Base-by-base conservation (phyloP, 371 early-diverging fungal genomes). In the Mucor racemosus region DNA sequence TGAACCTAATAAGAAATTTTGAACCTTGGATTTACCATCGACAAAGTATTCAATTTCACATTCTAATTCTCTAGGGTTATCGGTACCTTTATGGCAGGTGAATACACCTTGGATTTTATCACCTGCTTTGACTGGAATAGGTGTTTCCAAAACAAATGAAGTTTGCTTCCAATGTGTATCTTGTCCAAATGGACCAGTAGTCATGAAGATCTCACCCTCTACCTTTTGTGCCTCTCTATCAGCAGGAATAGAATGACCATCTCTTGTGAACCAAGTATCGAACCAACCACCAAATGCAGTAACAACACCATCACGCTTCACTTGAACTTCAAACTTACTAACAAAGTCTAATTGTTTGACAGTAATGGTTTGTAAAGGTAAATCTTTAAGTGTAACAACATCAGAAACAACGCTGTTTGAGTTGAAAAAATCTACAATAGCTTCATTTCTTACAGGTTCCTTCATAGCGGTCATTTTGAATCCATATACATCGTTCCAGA, bases 401-500 rank as follows among this genome's bases (percentile, higher is more conserved):
- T 88, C 77, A 13, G 92, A 86, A 48, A 87, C 85, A 33, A 93
- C 83, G 34, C 94, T 84, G 21, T 87, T 84, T 35, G 83, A 71
- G 8, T 90, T 84, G 41, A 95, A 87, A 39, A 86, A 87, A 72
- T 94, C 94, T 9, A 89, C 80, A 0, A 84, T 60, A 0, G 85
- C 86, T 67, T 84, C 86, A 8, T 76, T 73, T 26, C 89, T 75
- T 1, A 88, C 87, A 3, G 88, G 79, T 48, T 78, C 72, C 70
- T 92, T 91, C 85, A 95, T 92, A 57, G 89, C 86, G 19, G 90
- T 85, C 94, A 94, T 94, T 75, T 93, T 85, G 85, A 95, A 94
- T 1, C 85, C 94, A 68, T 95, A 95, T 11, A 95, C 94, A 68
- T 90, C 90, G 66, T 92, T 90, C 95, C 95, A 95, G 78, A 92